Conservation (phyloP, 805 yeast species). For the Schizosaccharomyces pombe region ASM294v3 CU329670.1:855001-855500, state of each 20-base stretch:
- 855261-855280: not conserved
- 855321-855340: not conserved
- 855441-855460: not conserved
- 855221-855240: not conserved
- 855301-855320: not conserved
- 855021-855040: not conserved
- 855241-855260: not conserved
- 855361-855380: conserved; percentile 13
- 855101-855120: not conserved
- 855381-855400: conserved; percentile 6
- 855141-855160: not conserved
- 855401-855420: not conserved
- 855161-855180: not conserved
- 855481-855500: no score
- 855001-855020: conserved; percentile 3
- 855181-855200: not conserved
- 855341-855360: not conserved
- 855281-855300: not conserved
- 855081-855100: not conserved
- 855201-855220: not conserved
- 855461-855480: not conserved
- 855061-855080: not conserved
- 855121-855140: not conserved
- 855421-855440: not conserved
- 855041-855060: not conserved